A percentile compares a stretch with the other conserved stretches of the same genome.
Conservation (phyloP, 1,139 yeast genomes). For the Geotrichum cucujoidarum region DNA sequence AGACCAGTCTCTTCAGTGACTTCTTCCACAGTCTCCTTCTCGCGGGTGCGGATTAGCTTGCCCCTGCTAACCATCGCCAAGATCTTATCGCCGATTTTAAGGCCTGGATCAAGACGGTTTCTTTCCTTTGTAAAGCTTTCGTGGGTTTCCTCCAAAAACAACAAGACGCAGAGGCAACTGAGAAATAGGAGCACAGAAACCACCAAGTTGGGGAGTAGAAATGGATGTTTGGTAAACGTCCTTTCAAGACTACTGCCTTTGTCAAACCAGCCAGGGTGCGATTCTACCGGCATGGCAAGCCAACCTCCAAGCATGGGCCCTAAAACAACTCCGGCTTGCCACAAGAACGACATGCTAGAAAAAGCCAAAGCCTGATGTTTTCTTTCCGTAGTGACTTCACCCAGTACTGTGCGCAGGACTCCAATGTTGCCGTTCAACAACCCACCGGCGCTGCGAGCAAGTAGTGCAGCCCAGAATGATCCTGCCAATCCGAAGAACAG, state of each 20-base stretch:
- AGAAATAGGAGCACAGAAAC: constrained; percentile 43
- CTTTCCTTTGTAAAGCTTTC: constrained; percentile 28
- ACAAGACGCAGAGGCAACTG: constrained; percentile 37
- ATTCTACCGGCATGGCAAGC: constrained; percentile 37
- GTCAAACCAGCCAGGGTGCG: constrained; percentile 32
- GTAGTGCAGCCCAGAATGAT: constrained; percentile 49
- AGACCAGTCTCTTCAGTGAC: constrained; percentile 14
- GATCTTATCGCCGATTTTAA: constrained; percentile 51
- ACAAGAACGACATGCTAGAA: constrained; percentile 53
- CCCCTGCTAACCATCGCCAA: constrained; percentile 36
- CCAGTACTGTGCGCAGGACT: constrained; percentile 54
- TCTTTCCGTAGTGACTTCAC: constrained; percentile 53
- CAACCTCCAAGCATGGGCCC: constrained; percentile 57
- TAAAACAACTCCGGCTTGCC: constrained; percentile 52
- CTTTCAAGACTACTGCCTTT: constrained; percentile 15
- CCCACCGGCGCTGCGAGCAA: constrained; percentile 51
- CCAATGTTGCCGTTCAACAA: constrained; percentile 60
- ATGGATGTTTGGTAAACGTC: constrained; percentile 47
- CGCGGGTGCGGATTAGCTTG: background rate
- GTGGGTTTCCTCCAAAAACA: constrained; percentile 62
- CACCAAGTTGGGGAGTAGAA: constrained; percentile 55
- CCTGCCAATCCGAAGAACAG: constrained; percentile 52
- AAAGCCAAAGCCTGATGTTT: constrained; percentile 61
- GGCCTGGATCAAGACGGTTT: constrained; percentile 46
- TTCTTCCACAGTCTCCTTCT: no score